Evolutionary conservation across 345 rosid species (phyloP).

Genomic region (Clausena lansium): DNA sequence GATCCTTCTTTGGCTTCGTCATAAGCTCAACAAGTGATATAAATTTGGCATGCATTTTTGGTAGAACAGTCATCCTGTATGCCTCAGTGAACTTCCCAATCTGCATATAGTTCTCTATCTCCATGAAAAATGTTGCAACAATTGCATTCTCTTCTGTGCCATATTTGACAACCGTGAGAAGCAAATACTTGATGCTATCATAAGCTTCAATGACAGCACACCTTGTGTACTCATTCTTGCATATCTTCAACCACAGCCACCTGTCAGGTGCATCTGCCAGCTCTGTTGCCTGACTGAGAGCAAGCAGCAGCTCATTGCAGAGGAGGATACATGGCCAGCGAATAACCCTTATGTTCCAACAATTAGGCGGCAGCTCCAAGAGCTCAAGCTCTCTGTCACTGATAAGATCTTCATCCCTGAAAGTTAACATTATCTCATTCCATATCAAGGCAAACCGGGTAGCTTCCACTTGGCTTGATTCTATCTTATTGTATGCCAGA

Average conservation of each 20-base stretch:
- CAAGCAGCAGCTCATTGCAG: constrained; percentile 84
- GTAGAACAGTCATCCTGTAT: constrained; percentile 47
- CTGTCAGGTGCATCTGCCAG: constrained; percentile 65
- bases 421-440: constrained; percentile 73
- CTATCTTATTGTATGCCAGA: constrained; percentile 69
- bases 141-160: constrained; percentile 64
- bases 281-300: constrained; percentile 76
- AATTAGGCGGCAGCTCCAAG: constrained; percentile 76
- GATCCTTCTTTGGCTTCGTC: constrained; percentile 50
- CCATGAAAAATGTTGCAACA: constrained; percentile 42
- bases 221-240: constrained; percentile 75
- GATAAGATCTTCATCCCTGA: constrained; percentile 88
- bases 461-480: constrained; percentile 82
- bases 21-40: constrained; percentile 63
- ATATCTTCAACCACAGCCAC: constrained; percentile 80
- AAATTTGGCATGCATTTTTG: constrained; percentile 59
- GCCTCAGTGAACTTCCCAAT: constrained; percentile 39
- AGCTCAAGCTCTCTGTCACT: constrained; percentile 77
- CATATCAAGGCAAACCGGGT: constrained; percentile 85
- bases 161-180: constrained; percentile 47
- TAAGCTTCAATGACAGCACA: constrained; percentile 91
- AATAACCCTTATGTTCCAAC: constrained; percentile 77
- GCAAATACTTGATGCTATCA: constrained; percentile 71
- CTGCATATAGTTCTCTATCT: constrained; percentile 51
- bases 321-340: constrained; percentile 92